A percentile compares a stretch with the other conserved stretches of the same genome.
These are phyloP conservation scores for Veloboletus limbatus DNA, from an alignment of 1,284 basidiomycete genomes.

Conservation along the genomic window DNA sequence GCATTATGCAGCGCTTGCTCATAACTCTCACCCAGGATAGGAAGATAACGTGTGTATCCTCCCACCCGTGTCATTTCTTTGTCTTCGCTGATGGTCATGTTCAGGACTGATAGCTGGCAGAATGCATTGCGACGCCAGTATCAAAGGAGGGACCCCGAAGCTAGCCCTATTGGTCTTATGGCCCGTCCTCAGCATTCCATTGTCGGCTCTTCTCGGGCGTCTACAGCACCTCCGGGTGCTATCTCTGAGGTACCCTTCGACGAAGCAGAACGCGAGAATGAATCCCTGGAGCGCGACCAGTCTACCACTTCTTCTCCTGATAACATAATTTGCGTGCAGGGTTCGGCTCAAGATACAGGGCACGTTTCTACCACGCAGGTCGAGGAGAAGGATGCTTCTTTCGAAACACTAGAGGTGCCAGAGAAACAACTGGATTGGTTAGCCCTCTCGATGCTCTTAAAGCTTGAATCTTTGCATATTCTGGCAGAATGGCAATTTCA, in stretches of 20 bases:
- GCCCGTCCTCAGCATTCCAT: slow-evolving; percentile 23
- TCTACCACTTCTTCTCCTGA: slow-evolving; percentile 5
- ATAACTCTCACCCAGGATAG: slow-evolving; percentile 75
- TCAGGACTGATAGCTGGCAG: slow-evolving; percentile 75
- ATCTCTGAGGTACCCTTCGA: slow-evolving; percentile 11
- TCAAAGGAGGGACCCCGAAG: slow-evolving; percentile 60
- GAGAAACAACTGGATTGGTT: slow-evolving; percentile 53
- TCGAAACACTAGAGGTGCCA: slow-evolving; percentile 14
- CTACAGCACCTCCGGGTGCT: slow-evolving; percentile 18
- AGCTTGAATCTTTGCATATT: slow-evolving; percentile 73
- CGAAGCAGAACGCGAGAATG: slow-evolving; percentile 9
- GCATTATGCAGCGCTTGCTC: slow-evolving; percentile 70
- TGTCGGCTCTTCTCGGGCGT: slow-evolving; percentile 30
- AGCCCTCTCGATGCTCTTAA: slow-evolving; percentile 64
- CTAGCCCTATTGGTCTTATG: slow-evolving; percentile 63
- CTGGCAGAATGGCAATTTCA: slow-evolving; percentile 82
- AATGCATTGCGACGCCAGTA: slow-evolving; percentile 69
- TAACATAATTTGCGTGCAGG: not conserved
- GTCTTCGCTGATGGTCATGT: slow-evolving; percentile 17
- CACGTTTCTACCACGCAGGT: slow-evolving; percentile 10
- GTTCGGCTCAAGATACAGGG: slow-evolving; percentile 3
- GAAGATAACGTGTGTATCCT: slow-evolving; percentile 64
- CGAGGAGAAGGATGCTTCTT: slow-evolving; percentile 26
- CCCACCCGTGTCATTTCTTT: slow-evolving; percentile 10
- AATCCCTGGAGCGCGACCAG: slow-evolving; percentile 2